phyloP scores from a whole-genome alignment of 805 yeast genomes.

The Tetrapisispora nanseiensis region DNA sequence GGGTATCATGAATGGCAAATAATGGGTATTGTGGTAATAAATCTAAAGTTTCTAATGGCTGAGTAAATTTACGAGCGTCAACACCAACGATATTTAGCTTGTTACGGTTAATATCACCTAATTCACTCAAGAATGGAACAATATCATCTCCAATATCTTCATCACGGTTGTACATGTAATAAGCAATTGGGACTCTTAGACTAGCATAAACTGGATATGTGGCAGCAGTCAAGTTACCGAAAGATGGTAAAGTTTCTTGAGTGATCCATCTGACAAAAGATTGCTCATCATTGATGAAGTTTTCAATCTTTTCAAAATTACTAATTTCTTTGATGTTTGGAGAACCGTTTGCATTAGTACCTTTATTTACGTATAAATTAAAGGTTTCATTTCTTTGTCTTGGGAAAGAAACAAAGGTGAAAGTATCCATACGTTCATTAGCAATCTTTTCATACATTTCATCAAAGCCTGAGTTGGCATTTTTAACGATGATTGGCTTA shows the following conservation, averaged over 20 bases:
- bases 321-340: constrained; percentile 2
- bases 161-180: constrained; percentile 65
- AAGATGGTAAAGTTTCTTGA: constrained; percentile 64
- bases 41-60: constrained; percentile 79
- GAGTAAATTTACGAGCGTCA: constrained; percentile 70
- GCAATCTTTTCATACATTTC: constrained; percentile 56
- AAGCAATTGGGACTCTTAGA: constrained; percentile 70
- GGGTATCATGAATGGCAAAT: constrained; percentile 73
- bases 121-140: constrained; percentile 36
- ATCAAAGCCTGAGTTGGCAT: constrained; percentile 35
- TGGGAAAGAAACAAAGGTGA: constrained; percentile 43
- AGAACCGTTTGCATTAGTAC: background rate
- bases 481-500: constrained; percentile 37
- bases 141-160: constrained; percentile 52
- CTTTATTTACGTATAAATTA: background rate
- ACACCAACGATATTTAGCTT: constrained; percentile 79
- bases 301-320: constrained; percentile 19
- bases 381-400: constrained; percentile 23
- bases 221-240: constrained; percentile 78
- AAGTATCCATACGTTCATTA: constrained; percentile 49
- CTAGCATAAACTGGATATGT: constrained; percentile 69
- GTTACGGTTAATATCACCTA: constrained; percentile 73
- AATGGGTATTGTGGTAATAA: constrained; percentile 82
- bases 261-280: constrained; percentile 23
- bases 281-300: constrained; percentile 8